Evolutionary conservation across 2,329 filamentous ascomycete genomes (phyloP), one percentile per base, ranked within the genome.

Genomic region (Talaromyces islandicus): DNA sequence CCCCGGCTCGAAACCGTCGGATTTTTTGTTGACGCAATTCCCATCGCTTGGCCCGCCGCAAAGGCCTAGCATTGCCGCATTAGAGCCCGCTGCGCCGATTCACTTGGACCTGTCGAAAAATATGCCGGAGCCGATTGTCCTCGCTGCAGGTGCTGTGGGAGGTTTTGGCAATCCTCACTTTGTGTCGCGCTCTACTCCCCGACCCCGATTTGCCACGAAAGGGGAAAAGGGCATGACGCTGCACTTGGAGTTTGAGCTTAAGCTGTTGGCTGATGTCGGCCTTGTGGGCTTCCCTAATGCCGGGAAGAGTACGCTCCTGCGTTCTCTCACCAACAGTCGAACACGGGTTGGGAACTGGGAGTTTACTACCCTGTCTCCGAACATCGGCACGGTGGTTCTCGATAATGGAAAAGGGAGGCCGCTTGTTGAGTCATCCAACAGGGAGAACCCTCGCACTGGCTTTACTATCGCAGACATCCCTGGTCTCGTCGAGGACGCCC

Each of bases 401-500:
- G 94, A 99, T 73, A 85, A 92, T 71, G 85, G 94, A 77, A 87
- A 86, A 60, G 91, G 92, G 2, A 85, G 90, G 0, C 91, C 92
- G 1, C 63, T 76, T 6, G 71, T 85, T 38, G 60, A 62, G 24
- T 74, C 80, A 53, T 77, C 77, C 64, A 67, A 78, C 70, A 67
- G 79, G 73, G 72, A 80, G 73, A 76, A 82, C 76, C 71, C 84
- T 0, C 84, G 92, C 35, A 91, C 89, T 1, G 87, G 89, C 60
- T 96, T 97, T 75, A 96, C 91, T 9, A 88, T 99, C 62, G 94
- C 94, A 17, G 94, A 99, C 72, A 97, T 99, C 60, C 94, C 94
- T 1, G 94, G 94, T 1, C 80, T 99, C 62, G 91, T 99, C 54
- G 88, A 95, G 73, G 92, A 91, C 65, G 94, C 94, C 0, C 93